Evolutionary conservation across 2,329 filamentous ascomycete genomes (phyloP), one percentile per base, ranked within the genome.

Genomic region (Akanthomyces lecanii): DNA sequence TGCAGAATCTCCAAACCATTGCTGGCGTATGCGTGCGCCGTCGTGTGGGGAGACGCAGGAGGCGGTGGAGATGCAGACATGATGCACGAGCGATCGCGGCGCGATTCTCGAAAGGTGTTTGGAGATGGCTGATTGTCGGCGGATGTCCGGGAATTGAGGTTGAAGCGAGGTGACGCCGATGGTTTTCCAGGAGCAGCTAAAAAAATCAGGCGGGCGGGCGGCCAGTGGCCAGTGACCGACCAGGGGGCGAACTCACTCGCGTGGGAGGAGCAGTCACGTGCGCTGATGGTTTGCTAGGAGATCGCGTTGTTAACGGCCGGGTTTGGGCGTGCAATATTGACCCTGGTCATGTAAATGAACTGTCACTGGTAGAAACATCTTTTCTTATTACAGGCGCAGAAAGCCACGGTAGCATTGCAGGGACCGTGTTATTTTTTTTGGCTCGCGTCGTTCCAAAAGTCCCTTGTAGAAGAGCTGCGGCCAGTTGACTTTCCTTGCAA

Each of bases 1-100:
- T 80, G 78, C 40, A 80, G 73, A 61, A 79, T 78, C 67, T 79
- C 76, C 53, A 80, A 73, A 40, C 78, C 77, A 68, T 79, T 80
- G 69, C 75, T 79, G 57, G 77, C 77, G 66, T 79, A 80, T 63
- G 72, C 75, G 70, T 79, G 77, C 52, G 75, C 77, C 40, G 71
- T 71, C 59, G 74, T 68, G 65, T 71, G 69, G 53, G 67, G 53
- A 47, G 69, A 66, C 44, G 69, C 64, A 56, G 68, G 54, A 44
- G 64, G 48, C 64, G 65, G 67, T 65, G 70, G 66, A 68, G 69
- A 71, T 61, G 64, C 66, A 45, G 69, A 69, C 70, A 71, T 71
- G 65, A 57, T 63, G 54, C 48, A 48, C 10, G 51, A 61, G 40
- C 53, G 51, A 55, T 33, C 33, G 50, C 45, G 44, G 45, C 64